Percentiles rank a stretch among this genome's conserved stretches.
Evolutionary conservation across 306 rosid genomes (phyloP).

Genomic region (Fagus sylvatica): DNA sequence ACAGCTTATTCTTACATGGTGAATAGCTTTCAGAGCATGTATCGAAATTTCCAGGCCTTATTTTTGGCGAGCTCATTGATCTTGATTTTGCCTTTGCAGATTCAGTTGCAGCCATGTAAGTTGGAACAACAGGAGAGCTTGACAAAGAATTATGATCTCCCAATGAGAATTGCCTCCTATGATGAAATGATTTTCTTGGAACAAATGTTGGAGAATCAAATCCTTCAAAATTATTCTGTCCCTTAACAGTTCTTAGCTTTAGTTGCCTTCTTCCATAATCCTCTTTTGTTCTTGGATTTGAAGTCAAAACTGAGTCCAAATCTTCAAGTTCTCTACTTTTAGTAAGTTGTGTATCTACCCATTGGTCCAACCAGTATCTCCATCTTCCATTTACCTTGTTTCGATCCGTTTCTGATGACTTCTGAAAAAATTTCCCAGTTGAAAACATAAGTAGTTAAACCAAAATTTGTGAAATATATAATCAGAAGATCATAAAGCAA

Average conservation of each 20-base stretch:
- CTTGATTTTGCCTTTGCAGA: slow-evolving; percentile 81
- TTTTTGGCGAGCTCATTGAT: slow-evolving; percentile 70
- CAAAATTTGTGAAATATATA: not conserved
- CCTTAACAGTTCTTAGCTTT: slow-evolving; percentile 37
- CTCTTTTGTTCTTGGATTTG: slow-evolving; percentile 41
- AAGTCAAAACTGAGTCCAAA: slow-evolving; percentile 57
- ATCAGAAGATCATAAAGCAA: not conserved
- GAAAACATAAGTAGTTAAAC: slow-evolving; percentile 15
- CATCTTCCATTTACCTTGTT: slow-evolving; percentile 77
- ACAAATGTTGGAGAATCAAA: slow-evolving; percentile 47
- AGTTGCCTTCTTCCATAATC: slow-evolving; percentile 44
- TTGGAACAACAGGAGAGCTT: slow-evolving; percentile 68
- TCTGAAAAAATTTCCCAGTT: slow-evolving; percentile 37
- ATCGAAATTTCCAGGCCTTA: slow-evolving; percentile 54
- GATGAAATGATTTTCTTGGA: slow-evolving; percentile 47
- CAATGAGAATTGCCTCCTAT: slow-evolving; percentile 57
- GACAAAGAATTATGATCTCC: slow-evolving; percentile 59
- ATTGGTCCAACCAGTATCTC: slow-evolving; percentile 93
- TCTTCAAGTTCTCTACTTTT: slow-evolving; percentile 93
- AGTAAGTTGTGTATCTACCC: slow-evolving; percentile 94
- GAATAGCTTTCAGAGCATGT: slow-evolving; percentile 60
- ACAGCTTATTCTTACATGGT: slow-evolving; percentile 74
- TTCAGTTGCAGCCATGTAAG: slow-evolving; percentile 97
- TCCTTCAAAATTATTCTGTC: slow-evolving; percentile 36
- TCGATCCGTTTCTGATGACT: slow-evolving; percentile 84